These are phyloP conservation scores for Juncus effusus DNA, from an alignment of 176 grass and related monocot genomes.

Conservation along the genomic window DNA sequence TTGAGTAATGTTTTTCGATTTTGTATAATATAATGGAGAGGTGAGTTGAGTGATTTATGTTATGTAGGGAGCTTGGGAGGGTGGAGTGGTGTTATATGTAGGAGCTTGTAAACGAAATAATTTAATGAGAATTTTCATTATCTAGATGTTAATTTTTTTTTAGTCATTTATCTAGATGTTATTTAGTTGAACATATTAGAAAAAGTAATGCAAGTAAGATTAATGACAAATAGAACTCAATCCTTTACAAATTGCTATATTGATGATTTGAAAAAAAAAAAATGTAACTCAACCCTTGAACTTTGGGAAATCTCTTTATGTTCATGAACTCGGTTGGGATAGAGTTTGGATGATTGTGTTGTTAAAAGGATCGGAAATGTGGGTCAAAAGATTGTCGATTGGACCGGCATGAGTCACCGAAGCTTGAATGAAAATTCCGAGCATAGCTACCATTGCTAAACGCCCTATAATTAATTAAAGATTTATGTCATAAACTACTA, in stretches of 20 bases:
- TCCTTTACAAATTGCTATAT: background rate
- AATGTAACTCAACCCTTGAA: background rate
- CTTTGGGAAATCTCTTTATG: background rate
- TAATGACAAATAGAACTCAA: background rate
- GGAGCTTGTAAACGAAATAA: too few relatives aligned
- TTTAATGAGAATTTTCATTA: too few relatives aligned
- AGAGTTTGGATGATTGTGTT: slow-evolving; percentile 61
- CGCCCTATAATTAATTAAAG: slow-evolving; percentile 45
- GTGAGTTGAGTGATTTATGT: too few relatives aligned
- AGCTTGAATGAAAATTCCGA: slow-evolving; percentile 77
- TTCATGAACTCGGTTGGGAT: slow-evolving; percentile 26
- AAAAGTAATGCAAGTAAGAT: background rate
- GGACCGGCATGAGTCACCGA: slow-evolving; percentile 62
- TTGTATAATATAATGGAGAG: too few relatives aligned
- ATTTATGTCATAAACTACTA: slow-evolving; percentile 9
- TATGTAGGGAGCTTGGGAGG: too few relatives aligned
- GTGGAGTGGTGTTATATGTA: too few relatives aligned
- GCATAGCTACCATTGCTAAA: slow-evolving; percentile 84
- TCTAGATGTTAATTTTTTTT: too few relatives aligned
- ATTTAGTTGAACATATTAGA: too few relatives aligned
- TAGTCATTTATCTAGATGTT: too few relatives aligned
- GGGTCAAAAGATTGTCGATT: slow-evolving; percentile 71
- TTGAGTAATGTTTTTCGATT: too few relatives aligned
- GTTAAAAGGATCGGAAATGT: slow-evolving; percentile 80
- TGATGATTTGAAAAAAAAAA: too few relatives aligned